Base-by-base conservation (phyloP, 176 grass and related monocot genomes). In the Cymbopogon citratus region DNA sequence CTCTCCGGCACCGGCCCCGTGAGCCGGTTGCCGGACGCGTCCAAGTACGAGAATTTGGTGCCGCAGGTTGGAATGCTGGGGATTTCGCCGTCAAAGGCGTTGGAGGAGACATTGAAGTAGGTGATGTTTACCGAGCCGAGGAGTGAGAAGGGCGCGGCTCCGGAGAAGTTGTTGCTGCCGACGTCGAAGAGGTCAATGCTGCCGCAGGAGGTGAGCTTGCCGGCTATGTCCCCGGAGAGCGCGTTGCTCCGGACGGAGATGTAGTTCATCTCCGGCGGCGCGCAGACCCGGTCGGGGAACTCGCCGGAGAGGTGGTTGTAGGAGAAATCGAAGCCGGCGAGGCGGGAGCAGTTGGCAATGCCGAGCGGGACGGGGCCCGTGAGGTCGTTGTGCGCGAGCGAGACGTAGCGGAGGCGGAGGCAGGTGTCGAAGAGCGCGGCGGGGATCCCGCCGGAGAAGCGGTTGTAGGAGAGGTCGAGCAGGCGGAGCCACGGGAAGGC, bases 71-170 rank as follows among this genome's bases (percentile, higher is more conserved):
- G 56, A 7, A 95, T 87, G 82, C 35, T 78, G 73, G 92, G 96
- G 72, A 99, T 91, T 79, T 69, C 41, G n/a, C 92, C 96, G 13
- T 85, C 76, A 76, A 99, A 95, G 25, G 90, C 35, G 70, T 99
- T 99, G 82, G 82, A 91, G 5, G 96, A 99, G 69, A 94, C 90
- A 73, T 99, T 93, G 85, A 99, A 95, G 84, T 95, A 99, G 84
- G 91, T 93, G 63, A 99, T 91, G 76, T 99, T 99, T 39, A 80
- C 81, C 57, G 88, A 66, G 48, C 5, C 57, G 5, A 99, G 85
- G 2, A 93, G 79, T 7, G 63, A 40, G 39, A 95, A 95, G 0
- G 96, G 96, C 19, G 88, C 74, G 0, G 77, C 38, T 1, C 96
- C 96, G 63, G 91, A 23, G 85, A 99, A 99, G 0, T 56, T 63